Evolutionary conservation across 805 yeast genomes (phyloP), one percentile per base, ranked within the genome.

Genomic region (Danielia oregonensis): DNA sequence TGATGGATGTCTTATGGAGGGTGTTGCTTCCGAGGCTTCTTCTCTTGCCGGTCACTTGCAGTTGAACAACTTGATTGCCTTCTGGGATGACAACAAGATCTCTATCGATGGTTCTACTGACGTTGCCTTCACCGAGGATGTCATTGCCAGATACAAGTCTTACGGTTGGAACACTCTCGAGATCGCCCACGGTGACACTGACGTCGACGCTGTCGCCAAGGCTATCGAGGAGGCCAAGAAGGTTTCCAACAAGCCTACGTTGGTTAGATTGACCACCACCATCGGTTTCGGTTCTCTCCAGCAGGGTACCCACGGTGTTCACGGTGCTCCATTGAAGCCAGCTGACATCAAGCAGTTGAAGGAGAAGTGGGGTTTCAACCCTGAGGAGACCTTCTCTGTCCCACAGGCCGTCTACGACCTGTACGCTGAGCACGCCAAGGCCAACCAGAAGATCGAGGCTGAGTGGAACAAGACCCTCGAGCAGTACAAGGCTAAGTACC

Each of bases 1-100:
- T 71, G 98, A 91, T 55, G 98, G 97, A 54, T 91, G 98, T 74
- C 75, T 91, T 74, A 83, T 82, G 88, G 98, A 91, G 74, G 98
- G 98, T 78, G 87, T 91, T 45, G 76, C 96, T 42, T 78, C 93
- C 40, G 98, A 91, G 75, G 93, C 96, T 38, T 76, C 78, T 51
- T 91, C 98, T 24, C 69, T 89, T 42, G 98, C 98, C 46, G 98
- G 98, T 57, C 98, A 91, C 70, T 74, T 91, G 65, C 76, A 87
- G 74, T 79, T 91, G 63, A 86, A 85, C 63, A 89, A 89, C 74
- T 78, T 91, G 72, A 87, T 91, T 65, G 88, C 91, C 42, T 79
- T 91, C 70, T 91, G 89, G 79, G 98, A 91, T 63, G 96, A 88
- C 73, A 91, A 91, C 82, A 82, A 81, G 61, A 89, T 91, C 74